Percentiles rank a stretch among this genome's conserved stretches.
phyloP scores from a whole-genome alignment of 2,329 filamentous ascomycete genomes.

The Aspergillus proliferans region DNA sequence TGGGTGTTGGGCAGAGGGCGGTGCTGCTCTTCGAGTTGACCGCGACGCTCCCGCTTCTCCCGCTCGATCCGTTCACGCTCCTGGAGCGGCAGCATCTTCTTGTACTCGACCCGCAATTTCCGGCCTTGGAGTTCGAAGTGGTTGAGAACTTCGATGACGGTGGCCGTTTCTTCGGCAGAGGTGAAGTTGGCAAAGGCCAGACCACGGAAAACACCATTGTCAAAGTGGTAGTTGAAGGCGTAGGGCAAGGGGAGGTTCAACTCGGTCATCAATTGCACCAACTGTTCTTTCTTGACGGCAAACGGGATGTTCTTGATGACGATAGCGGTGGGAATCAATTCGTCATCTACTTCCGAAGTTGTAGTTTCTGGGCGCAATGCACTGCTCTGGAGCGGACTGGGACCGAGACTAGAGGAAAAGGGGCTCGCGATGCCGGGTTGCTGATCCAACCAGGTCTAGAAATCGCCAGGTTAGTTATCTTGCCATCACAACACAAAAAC shows the following conservation, averaged over 20 bases:
- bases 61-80: slow-evolving; percentile 94
- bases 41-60: slow-evolving; percentile 91
- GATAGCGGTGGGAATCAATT: slow-evolving; percentile 95
- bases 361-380: slow-evolving; percentile 38
- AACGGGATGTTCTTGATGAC: slow-evolving; percentile 99
- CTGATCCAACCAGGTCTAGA: slow-evolving; percentile 60
- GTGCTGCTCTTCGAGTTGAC: slow-evolving; percentile 95
- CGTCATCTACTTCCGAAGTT: slow-evolving; percentile 53
- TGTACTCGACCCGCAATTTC: slow-evolving; percentile 95
- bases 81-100: slow-evolving; percentile 95
- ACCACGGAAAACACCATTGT: slow-evolving; percentile 93
- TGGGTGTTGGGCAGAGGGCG: slow-evolving; percentile 59
- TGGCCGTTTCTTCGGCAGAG: slow-evolving; percentile 83
- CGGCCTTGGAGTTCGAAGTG: slow-evolving; percentile 91
- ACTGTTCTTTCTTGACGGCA: slow-evolving; percentile 92
- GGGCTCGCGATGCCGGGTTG: slow-evolving; percentile 44
- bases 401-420: slow-evolving; percentile 39
- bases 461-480: background rate
- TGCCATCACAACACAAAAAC: too few species aligned
- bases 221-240: slow-evolving; percentile 99
- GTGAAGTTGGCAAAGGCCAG: slow-evolving; percentile 98
- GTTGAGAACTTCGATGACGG: slow-evolving; percentile 90
- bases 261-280: slow-evolving; percentile 89
- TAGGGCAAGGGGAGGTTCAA: slow-evolving; percentile 91
- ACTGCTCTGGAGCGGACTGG: slow-evolving; percentile 35